Conservation (phyloP, 1,284 basidiomycete genomes). For the Cryptococcus sp. region DNA sequence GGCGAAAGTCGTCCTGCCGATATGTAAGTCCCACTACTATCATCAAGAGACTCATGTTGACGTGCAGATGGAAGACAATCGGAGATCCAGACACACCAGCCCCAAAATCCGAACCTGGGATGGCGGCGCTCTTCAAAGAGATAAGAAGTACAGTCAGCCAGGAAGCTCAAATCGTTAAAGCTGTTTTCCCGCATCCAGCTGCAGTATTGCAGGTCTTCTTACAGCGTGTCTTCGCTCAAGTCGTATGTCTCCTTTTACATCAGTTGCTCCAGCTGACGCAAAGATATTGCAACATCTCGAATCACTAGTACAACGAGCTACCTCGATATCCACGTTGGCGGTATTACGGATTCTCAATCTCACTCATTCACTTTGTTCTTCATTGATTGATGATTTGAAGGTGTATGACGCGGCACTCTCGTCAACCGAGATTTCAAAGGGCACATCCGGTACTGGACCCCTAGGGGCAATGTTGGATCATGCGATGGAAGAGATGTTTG, state of each 20-base stretch:
- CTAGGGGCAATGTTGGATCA: conserved; percentile 85
- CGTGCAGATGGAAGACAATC: conserved; percentile 68
- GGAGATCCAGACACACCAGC: conserved; percentile 73
- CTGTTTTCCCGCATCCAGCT: conserved; percentile 94
- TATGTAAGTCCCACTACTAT: conserved; percentile 54
- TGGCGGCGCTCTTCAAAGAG: conserved; percentile 76
- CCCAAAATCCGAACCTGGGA: conserved; percentile 74
- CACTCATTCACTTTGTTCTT: conserved; percentile 72
- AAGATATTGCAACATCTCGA: conserved; percentile 95
- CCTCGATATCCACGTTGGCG: conserved; percentile 75
- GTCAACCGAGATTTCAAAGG: conserved; percentile 11
- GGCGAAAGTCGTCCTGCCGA: conserved; percentile 55
- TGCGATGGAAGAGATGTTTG: conserved; percentile 92
- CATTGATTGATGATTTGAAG: conserved; percentile 88
- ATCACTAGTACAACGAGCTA: conserved; percentile 68
- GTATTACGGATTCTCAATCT: conserved; percentile 89
- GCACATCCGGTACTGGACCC: conserved; percentile 25
- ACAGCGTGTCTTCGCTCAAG: conserved; percentile 96
- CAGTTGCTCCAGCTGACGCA: neutral
- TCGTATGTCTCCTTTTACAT: conserved; percentile 55
- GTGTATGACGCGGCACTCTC: conserved; percentile 74
- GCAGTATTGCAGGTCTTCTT: conserved; percentile 99
- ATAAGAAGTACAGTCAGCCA: conserved; percentile 88
- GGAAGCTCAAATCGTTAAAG: conserved; percentile 96
- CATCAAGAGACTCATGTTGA: neutral